phyloP scores from a whole-genome alignment of 768 basidiomycete species.

The Leccinum rimulosum region DNA sequence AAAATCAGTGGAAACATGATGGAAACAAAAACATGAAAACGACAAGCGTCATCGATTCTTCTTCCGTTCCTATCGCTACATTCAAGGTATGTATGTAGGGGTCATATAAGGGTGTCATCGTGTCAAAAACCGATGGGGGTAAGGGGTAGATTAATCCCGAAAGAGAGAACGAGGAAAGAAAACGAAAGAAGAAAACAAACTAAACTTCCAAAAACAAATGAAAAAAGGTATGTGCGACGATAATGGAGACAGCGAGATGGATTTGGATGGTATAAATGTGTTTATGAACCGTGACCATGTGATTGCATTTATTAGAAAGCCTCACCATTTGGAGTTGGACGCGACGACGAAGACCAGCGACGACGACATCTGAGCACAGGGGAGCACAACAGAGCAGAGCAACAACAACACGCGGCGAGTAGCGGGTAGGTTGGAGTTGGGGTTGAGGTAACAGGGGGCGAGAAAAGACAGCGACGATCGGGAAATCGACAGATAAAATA shows the following conservation, averaged over 20 bases:
- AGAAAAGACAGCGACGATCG: background rate
- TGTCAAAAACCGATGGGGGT: background rate
- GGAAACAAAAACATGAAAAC: background rate
- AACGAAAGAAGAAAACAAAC: background rate
- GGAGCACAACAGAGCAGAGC: background rate
- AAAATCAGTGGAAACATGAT: background rate
- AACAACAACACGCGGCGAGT: background rate
- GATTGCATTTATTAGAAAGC: background rate
- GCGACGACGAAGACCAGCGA: background rate
- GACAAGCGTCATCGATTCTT: background rate
- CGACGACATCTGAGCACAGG: background rate
- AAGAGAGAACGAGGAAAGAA: background rate
- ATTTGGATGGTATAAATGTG: background rate
- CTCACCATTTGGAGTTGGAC: background rate
- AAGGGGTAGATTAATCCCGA: background rate
- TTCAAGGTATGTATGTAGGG: background rate
- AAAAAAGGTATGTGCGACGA: background rate
- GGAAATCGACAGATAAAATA: slow-evolving; percentile 21
- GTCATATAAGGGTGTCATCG: background rate
- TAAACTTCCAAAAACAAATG: background rate
- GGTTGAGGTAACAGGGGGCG: background rate
- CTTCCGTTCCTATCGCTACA: background rate
- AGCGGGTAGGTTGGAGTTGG: background rate
- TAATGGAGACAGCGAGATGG: background rate
- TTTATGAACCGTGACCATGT: background rate